Conservation (phyloP, 345 rosid species). For the Eutrema yunnanense region DNA sequence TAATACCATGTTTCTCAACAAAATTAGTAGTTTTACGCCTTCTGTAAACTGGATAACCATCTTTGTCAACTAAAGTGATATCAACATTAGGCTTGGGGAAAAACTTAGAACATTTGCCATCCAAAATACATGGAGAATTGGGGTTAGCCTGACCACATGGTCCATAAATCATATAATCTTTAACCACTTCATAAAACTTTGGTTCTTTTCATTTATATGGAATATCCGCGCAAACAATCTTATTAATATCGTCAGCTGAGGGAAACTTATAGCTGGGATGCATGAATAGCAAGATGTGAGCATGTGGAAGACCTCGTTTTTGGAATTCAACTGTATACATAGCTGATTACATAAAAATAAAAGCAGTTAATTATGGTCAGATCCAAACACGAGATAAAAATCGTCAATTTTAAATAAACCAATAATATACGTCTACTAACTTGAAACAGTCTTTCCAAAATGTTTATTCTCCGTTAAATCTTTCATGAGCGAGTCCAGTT, state of each 20-base stretch:
- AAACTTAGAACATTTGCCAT: too few species aligned
- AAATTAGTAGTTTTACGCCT: too few species aligned
- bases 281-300: not conserved
- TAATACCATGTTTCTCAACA: not conserved
- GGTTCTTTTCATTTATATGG: not conserved
- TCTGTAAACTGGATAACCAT: too few species aligned
- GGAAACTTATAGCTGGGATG: not conserved
- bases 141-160: not conserved
- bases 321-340: not conserved
- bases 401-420: too few species aligned
- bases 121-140: too few species aligned
- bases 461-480: not conserved
- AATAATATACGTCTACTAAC: not conserved
- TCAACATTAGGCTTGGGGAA: too few species aligned
- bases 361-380: too few species aligned
- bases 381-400: too few species aligned
- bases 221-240: not conserved
- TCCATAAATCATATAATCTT: not conserved
- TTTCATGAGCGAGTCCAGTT: not conserved
- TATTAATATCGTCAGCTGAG: not conserved
- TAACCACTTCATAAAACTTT: not conserved
- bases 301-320: not conserved
- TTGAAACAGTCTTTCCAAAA: not conserved
- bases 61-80: too few species aligned
- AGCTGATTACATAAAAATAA: not conserved